These are phyloP conservation scores for Podospora australis DNA, from an alignment of 495 filamentous ascomycete species.

Conservation along the genomic window DNA sequence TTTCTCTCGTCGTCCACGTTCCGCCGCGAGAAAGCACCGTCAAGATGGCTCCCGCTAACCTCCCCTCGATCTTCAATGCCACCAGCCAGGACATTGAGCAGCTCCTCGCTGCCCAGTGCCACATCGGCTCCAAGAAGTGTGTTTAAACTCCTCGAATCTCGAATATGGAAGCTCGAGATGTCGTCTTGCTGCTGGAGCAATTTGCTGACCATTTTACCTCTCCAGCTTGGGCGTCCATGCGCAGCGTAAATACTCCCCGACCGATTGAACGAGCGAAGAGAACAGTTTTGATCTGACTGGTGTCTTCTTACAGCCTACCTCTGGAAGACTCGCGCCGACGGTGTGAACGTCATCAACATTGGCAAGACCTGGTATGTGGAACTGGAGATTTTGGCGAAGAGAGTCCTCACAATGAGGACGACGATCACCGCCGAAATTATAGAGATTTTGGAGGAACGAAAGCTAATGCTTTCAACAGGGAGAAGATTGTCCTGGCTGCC, in stretches of 20 bases:
- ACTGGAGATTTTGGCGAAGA: neutral
- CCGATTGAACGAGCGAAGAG: neutral
- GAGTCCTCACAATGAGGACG: too few relatives aligned
- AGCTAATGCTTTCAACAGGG: slow-evolving; percentile 50
- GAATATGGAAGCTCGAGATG: neutral
- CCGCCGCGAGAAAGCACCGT: slow-evolving; percentile 44
- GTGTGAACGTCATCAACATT: slow-evolving; percentile 97
- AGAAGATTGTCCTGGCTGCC: slow-evolving; percentile 97
- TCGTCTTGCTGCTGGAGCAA: too few relatives aligned
- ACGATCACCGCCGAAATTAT: too few relatives aligned
- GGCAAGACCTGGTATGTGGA: slow-evolving; percentile 94
- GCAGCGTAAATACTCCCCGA: slow-evolving; percentile 52
- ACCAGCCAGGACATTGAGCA: slow-evolving; percentile 88
- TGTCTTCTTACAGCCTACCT: slow-evolving; percentile 58
- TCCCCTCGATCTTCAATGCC: slow-evolving; percentile 75
- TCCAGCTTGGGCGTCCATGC: slow-evolving; percentile 81
- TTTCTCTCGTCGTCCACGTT: slow-evolving; percentile 41
- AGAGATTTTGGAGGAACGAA: too few relatives aligned
- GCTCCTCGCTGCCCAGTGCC: slow-evolving; percentile 92
- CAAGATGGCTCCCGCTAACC: slow-evolving; percentile 90
- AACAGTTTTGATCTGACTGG: slow-evolving; percentile 13
- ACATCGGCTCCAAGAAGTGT: slow-evolving; percentile 93
- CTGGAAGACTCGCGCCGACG: slow-evolving; percentile 97
- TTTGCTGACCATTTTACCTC: slow-evolving; percentile 14
- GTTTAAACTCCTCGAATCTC: slow-evolving; percentile 8